phyloP scores from a whole-genome alignment of 2,329 filamentous ascomycete genomes.

The Sclerotiophoma versabilis region DNA sequence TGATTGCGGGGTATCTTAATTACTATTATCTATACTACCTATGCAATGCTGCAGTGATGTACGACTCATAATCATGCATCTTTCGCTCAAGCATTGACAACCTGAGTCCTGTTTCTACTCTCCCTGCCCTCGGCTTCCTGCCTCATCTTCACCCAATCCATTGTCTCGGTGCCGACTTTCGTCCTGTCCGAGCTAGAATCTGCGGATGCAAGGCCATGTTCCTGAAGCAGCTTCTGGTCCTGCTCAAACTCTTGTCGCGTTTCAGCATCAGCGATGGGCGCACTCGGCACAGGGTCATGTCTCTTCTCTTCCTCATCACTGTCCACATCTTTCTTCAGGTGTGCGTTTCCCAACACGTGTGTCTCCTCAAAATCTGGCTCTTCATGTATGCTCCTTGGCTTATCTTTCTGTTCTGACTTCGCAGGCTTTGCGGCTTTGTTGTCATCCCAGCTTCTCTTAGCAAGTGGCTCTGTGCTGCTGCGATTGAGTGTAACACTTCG shows the following conservation, averaged over 20 bases:
- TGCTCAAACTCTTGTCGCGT: background rate
- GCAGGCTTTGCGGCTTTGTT: background rate
- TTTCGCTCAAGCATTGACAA: background rate
- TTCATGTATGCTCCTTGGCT: constrained; percentile 7
- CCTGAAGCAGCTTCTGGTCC: background rate
- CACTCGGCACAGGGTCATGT: constrained; percentile 9
- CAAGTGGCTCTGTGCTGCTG: constrained; percentile 29
- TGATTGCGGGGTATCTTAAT: background rate
- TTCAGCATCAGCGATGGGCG: background rate
- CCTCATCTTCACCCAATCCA: constrained; percentile 16
- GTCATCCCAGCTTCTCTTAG: constrained; percentile 8
- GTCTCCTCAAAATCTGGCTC: constrained; percentile 8
- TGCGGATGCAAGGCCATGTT: background rate
- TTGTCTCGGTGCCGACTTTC: constrained; percentile 5
- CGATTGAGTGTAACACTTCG: constrained; percentile 12
- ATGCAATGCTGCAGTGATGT: background rate
- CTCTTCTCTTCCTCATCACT: constrained; percentile 12
- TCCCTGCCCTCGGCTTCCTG: constrained; percentile 1
- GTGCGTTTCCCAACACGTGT: constrained; percentile 10
- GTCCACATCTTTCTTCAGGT: constrained; percentile 1
- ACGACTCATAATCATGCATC: background rate
- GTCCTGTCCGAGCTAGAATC: constrained; percentile 17
- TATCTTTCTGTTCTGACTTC: background rate
- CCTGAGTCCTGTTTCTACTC: background rate
- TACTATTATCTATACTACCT: background rate